Base-by-base conservation (phyloP, 2,329 filamentous ascomycete species). In the Verticillium nonalfalfae region DNA sequence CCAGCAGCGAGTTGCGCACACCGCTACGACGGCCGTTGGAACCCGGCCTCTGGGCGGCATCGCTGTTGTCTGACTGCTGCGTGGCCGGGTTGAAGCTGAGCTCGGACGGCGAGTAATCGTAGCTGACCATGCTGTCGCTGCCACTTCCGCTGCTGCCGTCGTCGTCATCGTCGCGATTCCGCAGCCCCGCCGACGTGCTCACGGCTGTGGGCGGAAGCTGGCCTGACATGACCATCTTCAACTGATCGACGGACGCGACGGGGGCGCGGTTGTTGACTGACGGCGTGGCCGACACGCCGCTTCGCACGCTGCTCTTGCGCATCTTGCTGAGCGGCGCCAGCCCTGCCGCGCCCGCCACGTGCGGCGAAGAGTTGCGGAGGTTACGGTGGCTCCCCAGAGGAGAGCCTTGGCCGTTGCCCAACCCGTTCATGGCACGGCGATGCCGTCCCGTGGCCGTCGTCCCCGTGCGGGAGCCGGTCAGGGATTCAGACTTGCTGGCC, bases 391-490 rank as follows among this genome's bases (percentile, higher is more conserved):
- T 82, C 36, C 79, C 79, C 56, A 79, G 78, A 1, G 81, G 81
- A 84, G 81, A 82, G 50, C 69, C 74, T 31, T 75, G 68, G 35
- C 74, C 72, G 58, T 78, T 74, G 26, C 74, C 75, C 62, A 75
- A 75, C 60, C 83, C 77, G 66, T 83, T 86, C 40, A 87, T 79
- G n/a, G 82, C 81, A 45, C 90, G 79, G 63, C 84, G 83, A 64
- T 83, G 83, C 57, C 76, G 79, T 67, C 70, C 77, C 13, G 81
- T 82, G 18, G 72, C 79, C 60, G 79, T 81, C 11, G 85, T 90
- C 52, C 85, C 88, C 1, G 84, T 81, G 65, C 85, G 86, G 2
- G 92, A 96, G 26, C 91, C 92, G 60, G 81, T 90, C 60, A 96
- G 77, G 4, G 92, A 96, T 13, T 85, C 84, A 0, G 90, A 85